phyloP scores from a whole-genome alignment of 2,329 filamentous ascomycete genomes.

The Huntiella omanensis region DNA sequence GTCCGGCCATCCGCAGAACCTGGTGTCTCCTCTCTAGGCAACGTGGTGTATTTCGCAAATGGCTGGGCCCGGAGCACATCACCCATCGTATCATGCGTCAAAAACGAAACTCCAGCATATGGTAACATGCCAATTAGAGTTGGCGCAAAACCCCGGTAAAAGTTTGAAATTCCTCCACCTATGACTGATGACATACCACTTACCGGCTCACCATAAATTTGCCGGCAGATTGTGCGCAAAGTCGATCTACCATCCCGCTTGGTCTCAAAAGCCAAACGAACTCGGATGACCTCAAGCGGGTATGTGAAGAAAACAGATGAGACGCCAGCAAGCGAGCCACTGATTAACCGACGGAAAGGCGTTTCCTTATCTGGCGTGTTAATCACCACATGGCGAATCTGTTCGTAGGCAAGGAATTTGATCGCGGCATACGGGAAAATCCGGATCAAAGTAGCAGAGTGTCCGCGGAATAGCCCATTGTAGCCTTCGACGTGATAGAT shows the following conservation, averaged over 20 bases:
- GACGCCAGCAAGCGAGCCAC: conserved; percentile 60
- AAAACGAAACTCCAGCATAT: conserved; percentile 87
- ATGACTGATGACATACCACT: conserved; percentile 15
- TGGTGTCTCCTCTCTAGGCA: conserved; percentile 37
- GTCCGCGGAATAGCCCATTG: conserved; percentile 70
- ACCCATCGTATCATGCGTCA: conserved; percentile 80
- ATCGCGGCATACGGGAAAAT: conserved; percentile 97
- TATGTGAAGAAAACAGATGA: conserved; percentile 94
- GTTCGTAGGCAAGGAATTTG: conserved; percentile 96
- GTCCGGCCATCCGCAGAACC: conserved; percentile 38
- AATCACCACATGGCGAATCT: conserved; percentile 70
- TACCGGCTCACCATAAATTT: conserved; percentile 68
- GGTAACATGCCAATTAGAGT: conserved; percentile 90
- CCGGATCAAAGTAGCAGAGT: conserved; percentile 80
- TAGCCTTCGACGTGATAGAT: conserved; percentile 62
- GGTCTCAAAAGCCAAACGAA: conserved; percentile 88
- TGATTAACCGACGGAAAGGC: conserved; percentile 51
- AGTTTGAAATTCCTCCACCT: conserved; percentile 59
- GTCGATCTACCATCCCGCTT: conserved; percentile 52
- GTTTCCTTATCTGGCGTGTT: conserved; percentile 57
- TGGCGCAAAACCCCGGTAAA: conserved; percentile 84
- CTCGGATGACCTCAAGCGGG: conserved; percentile 78
- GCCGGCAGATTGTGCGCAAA: conserved; percentile 56
- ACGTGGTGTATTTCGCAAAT: conserved; percentile 54
- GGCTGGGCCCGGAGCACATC: conserved; percentile 57